A percentile compares a stretch with the other conserved stretches of the same genome.
Evolutionary conservation across 495 filamentous ascomycete genomes (phyloP).

Genomic region (Aspergillus steynii): DNA sequence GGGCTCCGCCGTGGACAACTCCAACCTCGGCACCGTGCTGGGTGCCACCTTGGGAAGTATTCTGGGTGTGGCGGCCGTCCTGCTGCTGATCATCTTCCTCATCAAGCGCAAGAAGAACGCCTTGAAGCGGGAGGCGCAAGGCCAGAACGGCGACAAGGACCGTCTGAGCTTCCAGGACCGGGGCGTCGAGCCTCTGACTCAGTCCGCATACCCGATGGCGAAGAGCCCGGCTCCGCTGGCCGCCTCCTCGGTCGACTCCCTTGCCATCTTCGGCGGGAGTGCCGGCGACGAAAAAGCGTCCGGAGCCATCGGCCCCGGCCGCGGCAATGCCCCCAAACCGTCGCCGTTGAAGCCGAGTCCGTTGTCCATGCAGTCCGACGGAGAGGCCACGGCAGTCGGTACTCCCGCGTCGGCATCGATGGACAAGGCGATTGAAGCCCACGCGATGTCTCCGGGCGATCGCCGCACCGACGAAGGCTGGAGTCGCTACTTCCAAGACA

Average conservation of each 20-base stretch:
- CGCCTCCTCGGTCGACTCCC: slow-evolving; percentile 46
- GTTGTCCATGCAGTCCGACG: slow-evolving; percentile 37
- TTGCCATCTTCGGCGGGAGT: slow-evolving; percentile 46
- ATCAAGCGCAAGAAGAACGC: slow-evolving; percentile 62
- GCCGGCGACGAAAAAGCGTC: slow-evolving; percentile 39
- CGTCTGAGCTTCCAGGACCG: slow-evolving; percentile 66
- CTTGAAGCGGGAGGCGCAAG: slow-evolving; percentile 53
- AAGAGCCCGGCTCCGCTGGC: slow-evolving; percentile 42
- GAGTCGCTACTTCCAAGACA: slow-evolving; percentile 60
- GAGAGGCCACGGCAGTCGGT: slow-evolving; percentile 9
- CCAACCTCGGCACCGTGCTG: slow-evolving; percentile 60
- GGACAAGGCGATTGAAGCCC: slow-evolving; percentile 25
- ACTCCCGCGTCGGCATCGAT: slow-evolving; percentile 21
- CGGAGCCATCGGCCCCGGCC: slow-evolving; percentile 25
- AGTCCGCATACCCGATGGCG: slow-evolving; percentile 46
- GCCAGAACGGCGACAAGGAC: slow-evolving; percentile 57
- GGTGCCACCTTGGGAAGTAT: slow-evolving; percentile 79
- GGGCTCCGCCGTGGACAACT: slow-evolving; percentile 29
- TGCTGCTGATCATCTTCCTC: slow-evolving; percentile 67
- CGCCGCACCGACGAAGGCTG: slow-evolving; percentile 58
- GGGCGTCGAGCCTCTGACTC: slow-evolving; percentile 53
- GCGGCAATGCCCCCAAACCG: slow-evolving; percentile 23
- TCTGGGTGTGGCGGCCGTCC: slow-evolving; percentile 65
- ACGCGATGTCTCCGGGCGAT: slow-evolving; percentile 34
- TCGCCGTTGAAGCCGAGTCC: slow-evolving; percentile 28